phyloP scores from a whole-genome alignment of 2,329 filamentous ascomycete species.

The Calonectria pseudoreteaudii region DNA sequence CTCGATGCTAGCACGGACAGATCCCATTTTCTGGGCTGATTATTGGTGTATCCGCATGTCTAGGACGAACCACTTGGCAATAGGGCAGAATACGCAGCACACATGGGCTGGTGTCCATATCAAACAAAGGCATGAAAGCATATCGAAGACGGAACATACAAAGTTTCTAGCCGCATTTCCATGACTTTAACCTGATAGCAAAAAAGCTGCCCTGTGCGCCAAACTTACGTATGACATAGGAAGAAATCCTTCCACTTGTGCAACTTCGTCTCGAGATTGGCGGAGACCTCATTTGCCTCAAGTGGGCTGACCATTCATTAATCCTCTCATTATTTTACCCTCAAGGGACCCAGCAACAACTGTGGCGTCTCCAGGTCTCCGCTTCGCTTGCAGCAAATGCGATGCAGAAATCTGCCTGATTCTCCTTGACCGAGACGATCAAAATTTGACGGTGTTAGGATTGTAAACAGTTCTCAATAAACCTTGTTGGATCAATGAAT shows the following conservation, averaged over 20 bases:
- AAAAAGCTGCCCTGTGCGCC: not conserved
- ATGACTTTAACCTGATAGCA: not conserved
- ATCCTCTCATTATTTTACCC: not conserved
- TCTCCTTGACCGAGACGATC: not conserved
- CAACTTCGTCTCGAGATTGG: not conserved
- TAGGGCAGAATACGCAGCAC: not conserved
- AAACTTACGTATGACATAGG: not conserved
- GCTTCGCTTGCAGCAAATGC: not conserved
- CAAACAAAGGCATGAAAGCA: not conserved
- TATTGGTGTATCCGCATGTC: not conserved
- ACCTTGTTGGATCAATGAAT: accelerated
- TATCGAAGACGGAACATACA: not conserved
- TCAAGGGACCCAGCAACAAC: not conserved
- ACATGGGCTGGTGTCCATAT: not conserved
- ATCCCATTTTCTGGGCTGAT: not conserved
- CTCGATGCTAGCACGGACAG: not conserved
- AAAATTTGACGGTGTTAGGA: not conserved
- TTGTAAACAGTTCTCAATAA: not conserved
- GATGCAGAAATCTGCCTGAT: not conserved
- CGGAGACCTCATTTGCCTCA: not conserved
- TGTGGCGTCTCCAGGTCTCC: not conserved
- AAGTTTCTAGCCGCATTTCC: not conserved
- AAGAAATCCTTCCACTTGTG: not conserved
- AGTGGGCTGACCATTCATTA: not conserved
- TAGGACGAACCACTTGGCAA: not conserved